phyloP scores from a whole-genome alignment of 139 green algal genomes.

The Tetradesmus obliquus region DNA sequence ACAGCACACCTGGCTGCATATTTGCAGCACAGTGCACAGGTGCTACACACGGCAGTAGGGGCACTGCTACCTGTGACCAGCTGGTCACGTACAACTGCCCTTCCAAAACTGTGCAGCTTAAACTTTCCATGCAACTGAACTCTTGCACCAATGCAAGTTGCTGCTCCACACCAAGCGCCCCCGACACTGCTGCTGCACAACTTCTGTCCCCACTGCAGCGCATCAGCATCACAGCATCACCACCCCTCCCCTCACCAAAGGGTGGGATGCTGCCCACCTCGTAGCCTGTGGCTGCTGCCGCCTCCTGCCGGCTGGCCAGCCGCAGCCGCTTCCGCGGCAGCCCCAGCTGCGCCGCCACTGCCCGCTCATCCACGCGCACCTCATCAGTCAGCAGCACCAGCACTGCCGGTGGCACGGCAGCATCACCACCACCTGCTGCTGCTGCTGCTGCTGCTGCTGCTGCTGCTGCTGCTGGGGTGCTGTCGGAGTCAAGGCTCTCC shows the following conservation, averaged over 20 bases:
- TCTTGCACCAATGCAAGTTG: neutral
- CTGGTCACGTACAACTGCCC: neutral
- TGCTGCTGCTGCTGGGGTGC: neutral
- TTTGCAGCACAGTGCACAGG: neutral
- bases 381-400: neutral
- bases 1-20: too few species aligned
- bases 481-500: neutral
- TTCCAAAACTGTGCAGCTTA: neutral
- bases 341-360: constrained; percentile 40
- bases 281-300: constrained; percentile 41
- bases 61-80: neutral
- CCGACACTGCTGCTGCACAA: too few species aligned
- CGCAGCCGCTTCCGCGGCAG: constrained; percentile 20
- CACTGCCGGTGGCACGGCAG: neutral
- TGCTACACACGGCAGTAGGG: neutral
- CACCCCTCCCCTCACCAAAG: neutral
- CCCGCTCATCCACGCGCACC: constrained; percentile 39
- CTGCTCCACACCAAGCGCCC: neutral
- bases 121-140: neutral
- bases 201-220: neutral
- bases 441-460: neutral
- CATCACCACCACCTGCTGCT: neutral
- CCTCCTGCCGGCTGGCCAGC: constrained; percentile 42
- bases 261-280: constrained; percentile 48
- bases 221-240: neutral